Evolutionary conservation across 1,284 basidiomycete genomes (phyloP).

Genomic region (Ustilago loliicola): DNA sequence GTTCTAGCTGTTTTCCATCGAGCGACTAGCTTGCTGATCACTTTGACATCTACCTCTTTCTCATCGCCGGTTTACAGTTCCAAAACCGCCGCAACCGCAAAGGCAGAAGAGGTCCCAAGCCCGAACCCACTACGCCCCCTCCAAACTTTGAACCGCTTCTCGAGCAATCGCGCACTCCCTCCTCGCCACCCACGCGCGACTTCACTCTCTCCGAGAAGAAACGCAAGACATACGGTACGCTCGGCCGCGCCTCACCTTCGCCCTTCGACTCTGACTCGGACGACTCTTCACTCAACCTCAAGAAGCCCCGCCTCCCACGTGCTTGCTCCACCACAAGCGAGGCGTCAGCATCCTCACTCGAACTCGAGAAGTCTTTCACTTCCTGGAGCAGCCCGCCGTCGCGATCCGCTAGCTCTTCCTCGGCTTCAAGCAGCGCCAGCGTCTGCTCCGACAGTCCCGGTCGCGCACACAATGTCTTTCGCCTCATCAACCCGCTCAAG

Average conservation of each 20-base stretch:
- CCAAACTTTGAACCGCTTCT: not conserved
- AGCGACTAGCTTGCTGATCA: not conserved
- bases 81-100: slow-evolving; percentile 62
- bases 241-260: slow-evolving; percentile 13
- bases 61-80: slow-evolving; percentile 39
- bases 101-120: slow-evolving; percentile 13
- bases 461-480: slow-evolving; percentile 23
- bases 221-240: slow-evolving; percentile 35
- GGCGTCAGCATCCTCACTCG: slow-evolving; percentile 13
- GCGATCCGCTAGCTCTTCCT: slow-evolving; percentile 31
- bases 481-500: slow-evolving; percentile 16
- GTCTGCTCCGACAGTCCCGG: slow-evolving; percentile 29
- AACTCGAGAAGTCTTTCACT: slow-evolving; percentile 15
- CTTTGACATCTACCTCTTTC: not conserved
- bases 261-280: slow-evolving; percentile 12
- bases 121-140: not conserved
- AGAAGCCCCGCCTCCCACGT: slow-evolving; percentile 32
- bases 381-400: slow-evolving; percentile 31
- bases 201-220: slow-evolving; percentile 28
- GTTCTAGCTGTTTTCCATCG: no score
- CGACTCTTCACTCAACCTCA: slow-evolving; percentile 12
- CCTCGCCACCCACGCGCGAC: slow-evolving; percentile 8
- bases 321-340: slow-evolving; percentile 11
- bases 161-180: not conserved
- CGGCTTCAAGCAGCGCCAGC: slow-evolving; percentile 19